Conservation (phyloP, 495 filamentous ascomycete species). For the Lentithecium fluviatile region DNA sequence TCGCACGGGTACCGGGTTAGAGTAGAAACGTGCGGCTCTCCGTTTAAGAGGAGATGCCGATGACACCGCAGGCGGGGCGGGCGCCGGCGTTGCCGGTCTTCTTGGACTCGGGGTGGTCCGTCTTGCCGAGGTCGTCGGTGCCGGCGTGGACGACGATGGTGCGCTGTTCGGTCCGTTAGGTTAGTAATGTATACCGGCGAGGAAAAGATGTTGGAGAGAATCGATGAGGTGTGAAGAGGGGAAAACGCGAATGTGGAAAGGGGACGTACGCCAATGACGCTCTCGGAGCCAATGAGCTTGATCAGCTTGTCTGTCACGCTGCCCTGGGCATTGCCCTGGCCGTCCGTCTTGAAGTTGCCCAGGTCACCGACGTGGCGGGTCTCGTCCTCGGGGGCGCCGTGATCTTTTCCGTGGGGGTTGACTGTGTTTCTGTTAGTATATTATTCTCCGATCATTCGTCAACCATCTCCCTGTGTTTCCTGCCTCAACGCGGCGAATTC, state of each 20-base stretch:
- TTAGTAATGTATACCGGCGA: neutral
- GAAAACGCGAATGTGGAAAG: neutral
- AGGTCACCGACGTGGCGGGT: slow-evolving; percentile 94
- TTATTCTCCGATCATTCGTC: neutral
- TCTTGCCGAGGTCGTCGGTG: slow-evolving; percentile 92
- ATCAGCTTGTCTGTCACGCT: slow-evolving; percentile 71
- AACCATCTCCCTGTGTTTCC: neutral
- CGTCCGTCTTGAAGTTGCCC: slow-evolving; percentile 95
- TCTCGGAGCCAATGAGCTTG: slow-evolving; percentile 93
- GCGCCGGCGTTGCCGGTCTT: slow-evolving; percentile 94
- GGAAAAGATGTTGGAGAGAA: no score
- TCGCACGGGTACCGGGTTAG: slow-evolving; percentile 4
- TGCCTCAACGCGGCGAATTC: neutral
- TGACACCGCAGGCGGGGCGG: slow-evolving; percentile 95
- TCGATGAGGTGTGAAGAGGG: no score
- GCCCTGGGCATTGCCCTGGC: slow-evolving; percentile 80
- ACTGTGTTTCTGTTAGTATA: slow-evolving; percentile 51
- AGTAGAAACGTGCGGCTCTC: neutral
- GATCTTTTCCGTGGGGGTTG: slow-evolving; percentile 89
- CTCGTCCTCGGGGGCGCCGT: slow-evolving; percentile 80
- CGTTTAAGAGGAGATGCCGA: slow-evolving; percentile 66
- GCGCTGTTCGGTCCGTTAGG: slow-evolving; percentile 55
- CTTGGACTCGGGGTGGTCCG: slow-evolving; percentile 86
- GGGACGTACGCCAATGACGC: slow-evolving; percentile 84
- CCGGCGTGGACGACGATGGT: slow-evolving; percentile 93